Evolutionary conservation across 2,329 filamentous ascomycete genomes (phyloP).

Genomic region (Phyllosticta paracitricarpa): DNA sequence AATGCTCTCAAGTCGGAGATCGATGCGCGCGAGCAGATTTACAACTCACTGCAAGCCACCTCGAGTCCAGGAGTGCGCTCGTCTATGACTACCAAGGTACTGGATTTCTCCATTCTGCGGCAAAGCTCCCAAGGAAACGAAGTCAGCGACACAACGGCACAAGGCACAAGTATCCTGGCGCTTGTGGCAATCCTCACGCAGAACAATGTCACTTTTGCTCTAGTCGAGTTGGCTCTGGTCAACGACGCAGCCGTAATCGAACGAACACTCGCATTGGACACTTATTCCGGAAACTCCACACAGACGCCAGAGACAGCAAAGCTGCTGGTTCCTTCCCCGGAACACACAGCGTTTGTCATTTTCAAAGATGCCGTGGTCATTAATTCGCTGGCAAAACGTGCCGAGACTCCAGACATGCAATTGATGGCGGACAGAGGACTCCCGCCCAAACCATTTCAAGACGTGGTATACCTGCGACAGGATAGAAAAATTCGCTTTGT

Average conservation of each 20-base stretch:
- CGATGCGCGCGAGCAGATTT: slow-evolving; percentile 57
- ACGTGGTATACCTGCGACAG: slow-evolving; percentile 67
- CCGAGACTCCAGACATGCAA: slow-evolving; percentile 67
- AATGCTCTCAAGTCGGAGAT: slow-evolving; percentile 63
- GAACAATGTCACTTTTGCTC: slow-evolving; percentile 49
- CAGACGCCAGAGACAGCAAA: slow-evolving; percentile 21
- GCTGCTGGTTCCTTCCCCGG: slow-evolving; percentile 68
- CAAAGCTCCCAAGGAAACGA: slow-evolving; percentile 38
- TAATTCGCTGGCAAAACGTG: slow-evolving; percentile 57
- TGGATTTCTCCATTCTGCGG: slow-evolving; percentile 66
- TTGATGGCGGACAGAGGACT: slow-evolving; percentile 41
- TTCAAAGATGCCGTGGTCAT: slow-evolving; percentile 72
- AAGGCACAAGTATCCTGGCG: slow-evolving; percentile 18
- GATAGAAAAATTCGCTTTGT: slow-evolving; percentile 40
- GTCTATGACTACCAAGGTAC: slow-evolving; percentile 54
- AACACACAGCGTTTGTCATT: slow-evolving; percentile 70
- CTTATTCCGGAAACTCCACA: slow-evolving; percentile 21
- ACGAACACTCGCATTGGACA: slow-evolving; percentile 56
- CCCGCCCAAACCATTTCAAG: slow-evolving; percentile 57
- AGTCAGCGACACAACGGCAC: slow-evolving; percentile 15
- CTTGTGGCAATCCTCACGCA: slow-evolving; percentile 24
- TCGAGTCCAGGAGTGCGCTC: slow-evolving; percentile 38
- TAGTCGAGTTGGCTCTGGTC: slow-evolving; percentile 61
- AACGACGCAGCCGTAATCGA: slow-evolving; percentile 46
- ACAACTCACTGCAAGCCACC: slow-evolving; percentile 49